Evolutionary conservation across 176 grass and related monocot species (phyloP).

Genomic region (Ananas comosus): DNA sequence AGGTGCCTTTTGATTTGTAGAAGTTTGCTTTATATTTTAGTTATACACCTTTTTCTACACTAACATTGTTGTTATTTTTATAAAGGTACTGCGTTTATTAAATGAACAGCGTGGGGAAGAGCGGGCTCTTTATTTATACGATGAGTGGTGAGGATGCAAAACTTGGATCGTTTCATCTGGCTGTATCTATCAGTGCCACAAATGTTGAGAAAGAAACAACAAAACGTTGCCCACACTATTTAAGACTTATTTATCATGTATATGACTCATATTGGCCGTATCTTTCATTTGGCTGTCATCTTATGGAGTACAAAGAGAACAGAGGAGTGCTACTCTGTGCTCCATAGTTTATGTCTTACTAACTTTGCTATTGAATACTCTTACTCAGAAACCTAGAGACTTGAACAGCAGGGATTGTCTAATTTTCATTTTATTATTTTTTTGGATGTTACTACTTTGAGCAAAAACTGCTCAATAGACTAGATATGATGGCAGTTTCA

Average conservation of each 20-base stretch:
- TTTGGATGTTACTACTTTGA: no score
- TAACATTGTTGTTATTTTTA: slow-evolving; percentile 3
- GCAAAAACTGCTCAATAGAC: no score
- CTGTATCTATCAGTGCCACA: background rate
- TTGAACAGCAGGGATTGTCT: no score
- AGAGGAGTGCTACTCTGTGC: no score
- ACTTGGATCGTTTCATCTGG: background rate
- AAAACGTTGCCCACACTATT: background rate
- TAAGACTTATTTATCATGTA: background rate
- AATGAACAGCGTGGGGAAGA: slow-evolving; percentile 74
- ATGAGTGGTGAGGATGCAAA: slow-evolving; percentile 71
- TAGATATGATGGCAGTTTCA: no score
- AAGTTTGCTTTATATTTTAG: background rate
- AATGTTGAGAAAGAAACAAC: background rate
- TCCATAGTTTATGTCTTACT: no score
- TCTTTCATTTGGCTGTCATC: no score
- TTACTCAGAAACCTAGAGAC: no score
- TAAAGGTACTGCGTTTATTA: slow-evolving; percentile 68
- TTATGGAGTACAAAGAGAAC: no score
- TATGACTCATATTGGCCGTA: background rate
- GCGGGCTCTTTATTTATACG: slow-evolving; percentile 47
- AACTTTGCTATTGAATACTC: no score
- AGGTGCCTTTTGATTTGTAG: slow-evolving; percentile 32
- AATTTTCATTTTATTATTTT: no score
- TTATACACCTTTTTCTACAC: background rate